Percentiles rank a stretch among this genome's conserved stretches.
phyloP scores from a whole-genome alignment of 2,329 filamentous ascomycete genomes.

The Rosellinia necatrix region DNA sequence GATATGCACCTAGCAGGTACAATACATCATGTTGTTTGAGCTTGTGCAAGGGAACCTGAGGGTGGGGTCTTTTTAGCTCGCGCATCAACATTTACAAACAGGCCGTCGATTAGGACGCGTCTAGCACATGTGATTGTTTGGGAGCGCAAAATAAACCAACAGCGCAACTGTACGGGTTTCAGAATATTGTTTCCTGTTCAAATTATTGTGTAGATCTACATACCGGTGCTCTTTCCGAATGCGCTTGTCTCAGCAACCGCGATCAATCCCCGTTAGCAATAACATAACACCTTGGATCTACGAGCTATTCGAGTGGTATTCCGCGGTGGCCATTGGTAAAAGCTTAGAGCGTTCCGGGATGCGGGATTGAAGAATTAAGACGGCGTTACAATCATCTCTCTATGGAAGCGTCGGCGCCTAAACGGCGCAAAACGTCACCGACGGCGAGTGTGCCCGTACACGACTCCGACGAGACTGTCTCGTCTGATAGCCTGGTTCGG shows the following conservation, averaged over 20 bases:
- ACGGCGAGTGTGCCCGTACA: slow-evolving; percentile 49
- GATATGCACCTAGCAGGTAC: too few species aligned
- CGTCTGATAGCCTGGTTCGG: slow-evolving; percentile 22
- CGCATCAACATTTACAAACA: slow-evolving; percentile 20
- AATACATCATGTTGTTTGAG: too few species aligned
- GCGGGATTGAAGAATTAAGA: neutral
- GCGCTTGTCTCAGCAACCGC: neutral
- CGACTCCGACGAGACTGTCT: slow-evolving; percentile 19
- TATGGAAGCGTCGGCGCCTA: slow-evolving; percentile 64
- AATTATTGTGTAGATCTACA: too few species aligned
- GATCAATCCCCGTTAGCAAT: neutral
- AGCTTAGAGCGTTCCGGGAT: neutral
- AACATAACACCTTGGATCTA: neutral
- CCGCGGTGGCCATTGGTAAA: neutral
- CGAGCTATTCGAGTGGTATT: neutral
- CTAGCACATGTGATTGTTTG: slow-evolving; percentile 13
- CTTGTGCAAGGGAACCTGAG: slow-evolving; percentile 14
- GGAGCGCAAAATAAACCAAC: slow-evolving; percentile 4
- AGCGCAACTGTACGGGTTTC: neutral
- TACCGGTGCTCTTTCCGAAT: neutral
- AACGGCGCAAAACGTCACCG: slow-evolving; percentile 67
- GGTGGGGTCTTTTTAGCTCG: slow-evolving; percentile 20
- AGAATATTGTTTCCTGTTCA: neutral
- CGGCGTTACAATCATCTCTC: neutral
- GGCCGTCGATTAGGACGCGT: slow-evolving; percentile 24